Percentiles rank a stretch among this genome's conserved stretches.
phyloP scores from a whole-genome alignment of 306 rosid genomes.

The Pachyrhizus erosus region DNA sequence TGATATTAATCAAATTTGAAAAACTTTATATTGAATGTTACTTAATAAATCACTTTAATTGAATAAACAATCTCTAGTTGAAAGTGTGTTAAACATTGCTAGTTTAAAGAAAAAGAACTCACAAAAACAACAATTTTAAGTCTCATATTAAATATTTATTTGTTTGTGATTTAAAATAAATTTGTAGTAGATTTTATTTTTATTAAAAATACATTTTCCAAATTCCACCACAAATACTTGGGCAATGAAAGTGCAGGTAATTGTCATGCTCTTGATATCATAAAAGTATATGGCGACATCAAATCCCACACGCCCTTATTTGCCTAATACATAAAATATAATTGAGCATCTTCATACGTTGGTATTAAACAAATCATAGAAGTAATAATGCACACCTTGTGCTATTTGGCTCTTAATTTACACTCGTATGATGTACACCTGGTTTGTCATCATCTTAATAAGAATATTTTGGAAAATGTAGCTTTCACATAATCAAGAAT shows the following conservation, averaged over 20 bases:
- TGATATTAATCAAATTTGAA: too few species aligned
- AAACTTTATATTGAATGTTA: too few species aligned
- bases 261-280: conserved; percentile 98
- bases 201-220: too few species aligned
- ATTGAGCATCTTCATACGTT: conserved; percentile 95
- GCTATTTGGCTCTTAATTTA: conserved; percentile 32
- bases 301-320: conserved; percentile 87
- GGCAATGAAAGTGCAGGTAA: conserved; percentile 98
- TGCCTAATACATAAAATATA: conserved; percentile 74
- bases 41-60: too few species aligned
- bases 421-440: conserved; percentile 59
- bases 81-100: too few species aligned
- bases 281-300: conserved; percentile 92
- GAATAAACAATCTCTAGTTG: too few species aligned
- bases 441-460: conserved; percentile 94
- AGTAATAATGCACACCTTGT: conserved; percentile 22
- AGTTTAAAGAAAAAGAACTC: too few species aligned
- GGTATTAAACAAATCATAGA: conserved; percentile 58
- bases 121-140: too few species aligned
- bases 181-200: too few species aligned
- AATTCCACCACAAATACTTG: too few species aligned
- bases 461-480: conserved; percentile 75
- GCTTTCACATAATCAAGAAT: conserved; percentile 93
- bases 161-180: too few species aligned
- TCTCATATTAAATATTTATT: too few species aligned